Conservation (phyloP, 2,329 filamentous ascomycete genomes). For the Neodidymelliopsis sp. region DNA sequence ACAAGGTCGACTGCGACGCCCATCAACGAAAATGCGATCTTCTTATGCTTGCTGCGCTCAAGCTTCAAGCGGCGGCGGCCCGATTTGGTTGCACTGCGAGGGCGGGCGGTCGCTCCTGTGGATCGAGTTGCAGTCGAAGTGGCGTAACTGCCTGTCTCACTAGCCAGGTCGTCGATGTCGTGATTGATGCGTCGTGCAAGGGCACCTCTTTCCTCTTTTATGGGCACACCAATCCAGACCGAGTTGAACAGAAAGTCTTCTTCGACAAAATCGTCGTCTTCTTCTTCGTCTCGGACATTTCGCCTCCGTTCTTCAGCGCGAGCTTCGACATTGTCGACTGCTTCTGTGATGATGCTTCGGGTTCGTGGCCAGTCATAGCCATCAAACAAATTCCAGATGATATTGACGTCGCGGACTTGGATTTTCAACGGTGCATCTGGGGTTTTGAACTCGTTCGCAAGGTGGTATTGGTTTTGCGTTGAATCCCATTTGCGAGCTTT, state of each 20-base stretch:
- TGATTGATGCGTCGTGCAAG: constrained; percentile 85
- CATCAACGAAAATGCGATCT: constrained; percentile 92
- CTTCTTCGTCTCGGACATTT: constrained; percentile 66
- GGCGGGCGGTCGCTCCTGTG: constrained; percentile 50
- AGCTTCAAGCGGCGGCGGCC: constrained; percentile 70
- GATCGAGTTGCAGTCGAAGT: constrained; percentile 62
- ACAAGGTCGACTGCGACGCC: constrained; percentile 85
- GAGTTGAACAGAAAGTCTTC: constrained; percentile 98
- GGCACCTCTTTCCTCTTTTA: constrained; percentile 83
- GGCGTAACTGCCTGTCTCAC: constrained; percentile 88
- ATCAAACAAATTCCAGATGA: constrained; percentile 98
- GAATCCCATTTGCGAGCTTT: constrained; percentile 84
- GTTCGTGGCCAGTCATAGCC: constrained; percentile 96
- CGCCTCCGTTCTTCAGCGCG: constrained; percentile 78
- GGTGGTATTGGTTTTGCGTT: constrained; percentile 75
- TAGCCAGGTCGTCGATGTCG: constrained; percentile 82
- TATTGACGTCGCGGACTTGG: constrained; percentile 82
- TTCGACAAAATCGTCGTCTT: constrained; percentile 72
- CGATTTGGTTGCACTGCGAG: constrained; percentile 50
- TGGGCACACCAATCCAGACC: constrained; percentile 93
- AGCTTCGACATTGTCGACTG: constrained; percentile 85
- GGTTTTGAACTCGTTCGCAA: constrained; percentile 67
- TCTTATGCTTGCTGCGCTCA: constrained; percentile 86
- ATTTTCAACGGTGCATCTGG: constrained; percentile 76
- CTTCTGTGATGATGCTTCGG: constrained; percentile 83